Conservation (phyloP, 1,284 basidiomycete genomes). For the Thelephora terrestris region DNA sequence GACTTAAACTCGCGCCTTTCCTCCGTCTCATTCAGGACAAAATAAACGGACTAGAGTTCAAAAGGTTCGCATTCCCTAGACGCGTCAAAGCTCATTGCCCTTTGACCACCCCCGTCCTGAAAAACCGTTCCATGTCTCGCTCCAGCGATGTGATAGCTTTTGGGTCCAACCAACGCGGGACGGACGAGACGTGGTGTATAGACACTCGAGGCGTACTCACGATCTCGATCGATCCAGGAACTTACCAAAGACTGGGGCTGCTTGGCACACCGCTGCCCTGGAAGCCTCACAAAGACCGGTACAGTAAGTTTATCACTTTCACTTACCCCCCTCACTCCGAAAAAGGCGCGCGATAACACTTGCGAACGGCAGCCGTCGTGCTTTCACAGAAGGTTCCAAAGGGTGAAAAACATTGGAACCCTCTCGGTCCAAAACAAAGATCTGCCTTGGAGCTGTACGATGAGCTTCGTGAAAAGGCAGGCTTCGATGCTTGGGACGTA, state of each 20-base stretch:
- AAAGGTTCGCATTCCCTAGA: slow-evolving; percentile 8
- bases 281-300: slow-evolving; percentile 29
- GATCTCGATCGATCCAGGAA: slow-evolving; percentile 39
- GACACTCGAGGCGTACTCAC: slow-evolving; percentile 48
- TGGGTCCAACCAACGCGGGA: slow-evolving; percentile 18
- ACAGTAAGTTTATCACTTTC: slow-evolving; percentile 32
- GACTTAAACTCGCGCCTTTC: slow-evolving; percentile 31
- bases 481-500: slow-evolving; percentile 33
- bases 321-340: slow-evolving; percentile 2
- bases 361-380: not conserved
- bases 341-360: not conserved
- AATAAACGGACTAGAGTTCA: slow-evolving; percentile 13
- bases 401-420: slow-evolving; percentile 18
- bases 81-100: not conserved
- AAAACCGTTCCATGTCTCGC: not conserved
- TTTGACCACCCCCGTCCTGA: not conserved
- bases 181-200: slow-evolving; percentile 53
- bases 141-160: slow-evolving; percentile 18
- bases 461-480: slow-evolving; percentile 20
- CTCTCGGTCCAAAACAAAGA: slow-evolving; percentile 24
- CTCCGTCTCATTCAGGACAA: slow-evolving; percentile 23
- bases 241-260: slow-evolving; percentile 49
- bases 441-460: slow-evolving; percentile 33
- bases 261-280: slow-evolving; percentile 38
- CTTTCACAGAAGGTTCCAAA: not conserved